These are phyloP conservation scores for Scleroderma bovista DNA, from an alignment of 768 basidiomycete species.

Conservation along the genomic window DNA sequence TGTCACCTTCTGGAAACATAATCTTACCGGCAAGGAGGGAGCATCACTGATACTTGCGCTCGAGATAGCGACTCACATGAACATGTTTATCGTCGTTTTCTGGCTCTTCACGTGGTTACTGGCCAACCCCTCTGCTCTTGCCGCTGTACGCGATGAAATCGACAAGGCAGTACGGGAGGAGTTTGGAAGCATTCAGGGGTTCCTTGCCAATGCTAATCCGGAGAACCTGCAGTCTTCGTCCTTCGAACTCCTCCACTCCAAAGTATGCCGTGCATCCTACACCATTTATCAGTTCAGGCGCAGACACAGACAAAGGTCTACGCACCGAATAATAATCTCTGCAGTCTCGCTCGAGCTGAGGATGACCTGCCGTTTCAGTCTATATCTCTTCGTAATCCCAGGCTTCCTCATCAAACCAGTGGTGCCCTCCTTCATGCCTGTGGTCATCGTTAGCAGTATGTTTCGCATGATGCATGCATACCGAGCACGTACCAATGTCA, in stretches of 20 bases:
- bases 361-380: slow-evolving; percentile 93
- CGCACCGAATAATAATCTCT: slow-evolving; percentile 95
- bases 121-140: slow-evolving; percentile 36
- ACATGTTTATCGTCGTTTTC: slow-evolving; percentile 14
- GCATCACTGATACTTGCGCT: slow-evolving; percentile 16
- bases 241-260: slow-evolving; percentile 7
- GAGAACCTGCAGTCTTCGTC: slow-evolving; percentile 11
- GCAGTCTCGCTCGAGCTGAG: slow-evolving; percentile 92
- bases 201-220: slow-evolving; percentile 9
- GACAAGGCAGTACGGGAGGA: slow-evolving; percentile 24
- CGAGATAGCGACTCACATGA: slow-evolving; percentile 17
- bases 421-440: slow-evolving; percentile 84
- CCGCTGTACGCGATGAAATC: slow-evolving; percentile 42
- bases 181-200: slow-evolving; percentile 7
- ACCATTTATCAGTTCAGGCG: slow-evolving; percentile 3
- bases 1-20: slow-evolving; percentile 14
- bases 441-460: neutral
- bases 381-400: slow-evolving; percentile 95
- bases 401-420: slow-evolving; percentile 85
- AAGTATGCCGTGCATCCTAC: slow-evolving; percentile 88
- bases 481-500: slow-evolving; percentile 60
- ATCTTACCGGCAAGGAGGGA: slow-evolving; percentile 11
- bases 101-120: slow-evolving; percentile 30
- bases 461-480: slow-evolving; percentile 1
- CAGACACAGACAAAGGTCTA: slow-evolving; percentile 1